Conservation (phyloP, 2,329 filamentous ascomycete genomes). For the Blastomyces emzantsi region DNA sequence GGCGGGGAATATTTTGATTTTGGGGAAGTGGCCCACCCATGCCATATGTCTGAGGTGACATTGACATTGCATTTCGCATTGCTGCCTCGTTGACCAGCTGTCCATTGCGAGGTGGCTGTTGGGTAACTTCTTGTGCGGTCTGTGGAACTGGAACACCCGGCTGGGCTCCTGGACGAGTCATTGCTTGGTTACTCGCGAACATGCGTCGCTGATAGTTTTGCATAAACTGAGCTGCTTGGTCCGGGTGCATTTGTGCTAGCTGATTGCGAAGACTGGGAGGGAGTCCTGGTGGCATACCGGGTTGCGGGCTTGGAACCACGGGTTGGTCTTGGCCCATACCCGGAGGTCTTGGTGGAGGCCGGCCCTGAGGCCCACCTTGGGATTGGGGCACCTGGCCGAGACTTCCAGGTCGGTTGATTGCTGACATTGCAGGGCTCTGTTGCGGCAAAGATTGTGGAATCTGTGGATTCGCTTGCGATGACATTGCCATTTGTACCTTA, state of each 20-base stretch:
- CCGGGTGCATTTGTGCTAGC: slow-evolving; percentile 28
- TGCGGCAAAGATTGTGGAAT: slow-evolving; percentile 32
- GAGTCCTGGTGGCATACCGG: slow-evolving; percentile 28
- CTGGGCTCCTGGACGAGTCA: slow-evolving; percentile 28
- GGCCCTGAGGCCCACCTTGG: slow-evolving; percentile 27
- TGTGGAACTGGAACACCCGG: slow-evolving; percentile 24
- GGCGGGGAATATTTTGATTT: slow-evolving; percentile 26
- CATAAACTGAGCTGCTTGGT: slow-evolving; percentile 28
- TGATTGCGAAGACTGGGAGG: slow-evolving; percentile 30
- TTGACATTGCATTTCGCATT: slow-evolving; percentile 28
- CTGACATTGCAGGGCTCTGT: slow-evolving; percentile 34
- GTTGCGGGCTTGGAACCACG: slow-evolving; percentile 25
- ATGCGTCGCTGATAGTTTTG: slow-evolving; percentile 28
- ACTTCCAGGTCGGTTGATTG: slow-evolving; percentile 37
- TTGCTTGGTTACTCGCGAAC: slow-evolving; percentile 24
- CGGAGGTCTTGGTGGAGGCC: slow-evolving; percentile 28
- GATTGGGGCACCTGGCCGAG: slow-evolving; percentile 32
- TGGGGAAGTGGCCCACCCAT: slow-evolving; percentile 24
- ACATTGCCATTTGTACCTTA: slow-evolving; percentile 39
- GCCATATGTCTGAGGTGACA: slow-evolving; percentile 28
- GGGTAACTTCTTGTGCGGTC: slow-evolving; percentile 25
- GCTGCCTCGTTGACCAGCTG: slow-evolving; percentile 29
- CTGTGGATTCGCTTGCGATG: slow-evolving; percentile 34
- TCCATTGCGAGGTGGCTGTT: slow-evolving; percentile 26
- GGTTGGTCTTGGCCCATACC: slow-evolving; percentile 28